Base-by-base conservation (phyloP, 257 asterid species). In the Solanum chmielewskii region DNA sequence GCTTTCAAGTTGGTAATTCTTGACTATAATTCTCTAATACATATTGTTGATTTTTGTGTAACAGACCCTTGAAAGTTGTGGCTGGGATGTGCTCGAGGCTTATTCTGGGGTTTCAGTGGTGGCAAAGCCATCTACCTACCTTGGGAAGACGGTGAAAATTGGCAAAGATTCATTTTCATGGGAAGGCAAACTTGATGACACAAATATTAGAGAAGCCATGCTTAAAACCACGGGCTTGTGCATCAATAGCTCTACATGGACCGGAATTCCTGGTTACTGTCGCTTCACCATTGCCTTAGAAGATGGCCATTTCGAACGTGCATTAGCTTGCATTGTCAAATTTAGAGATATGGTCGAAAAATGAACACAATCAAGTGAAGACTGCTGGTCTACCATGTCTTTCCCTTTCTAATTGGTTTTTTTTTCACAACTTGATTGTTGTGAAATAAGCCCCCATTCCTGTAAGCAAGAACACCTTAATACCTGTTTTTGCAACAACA, bases 1-100 rank as follows among this genome's bases (percentile, higher is more conserved):
- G 31, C 69, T 49, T 81, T 41, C 69, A 47, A 29, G 70, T 31
- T 31, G 21, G 31, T 47, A 31, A 49, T 47, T 78, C 66, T 80
- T 16, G 42, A 78, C 66, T 78, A 29, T 78, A 80, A 52, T 31
- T 81, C 69, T 49, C 66, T 81, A n/a, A 20, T 81, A 52, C 70
- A 31, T 45, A 31, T 27, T 81, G 12, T 25, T 87, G 81, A 74
- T 89, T 83, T 81, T 52, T 91, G 16, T 66, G 75, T 64, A 13
- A 81, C 94, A 97, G 98, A 89, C 93, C 45, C 93, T 97, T 23
- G 98, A 91, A 91, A 90, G 87, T 23, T 90, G 92, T 86, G 99
- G 99, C 29, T 97, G 99, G 99, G 94, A 95, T 66, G 98, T 97
- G 71, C 92, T 97, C 6, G 96, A 94, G 25, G 95, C 99, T 86